phyloP scores from a whole-genome alignment of 108 stramenopile species.

The Nitzschia inconspicua region DNA sequence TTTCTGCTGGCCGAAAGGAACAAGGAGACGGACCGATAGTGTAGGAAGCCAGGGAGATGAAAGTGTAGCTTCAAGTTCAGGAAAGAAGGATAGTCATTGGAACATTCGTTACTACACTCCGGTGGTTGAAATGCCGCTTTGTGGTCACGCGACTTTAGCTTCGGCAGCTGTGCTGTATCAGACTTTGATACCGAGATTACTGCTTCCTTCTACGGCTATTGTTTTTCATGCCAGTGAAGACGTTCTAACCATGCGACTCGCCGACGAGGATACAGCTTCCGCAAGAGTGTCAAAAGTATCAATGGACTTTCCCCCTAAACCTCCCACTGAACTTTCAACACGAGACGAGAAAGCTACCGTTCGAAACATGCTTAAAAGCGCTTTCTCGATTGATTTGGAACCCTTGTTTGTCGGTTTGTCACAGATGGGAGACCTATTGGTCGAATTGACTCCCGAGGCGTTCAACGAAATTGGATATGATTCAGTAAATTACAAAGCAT shows the following conservation, averaged over 20 bases:
- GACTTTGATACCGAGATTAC: conserved; percentile 6
- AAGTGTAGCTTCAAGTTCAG: conserved; percentile 1
- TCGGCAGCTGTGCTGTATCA: conserved; percentile 56
- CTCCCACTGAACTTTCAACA: conserved; percentile 21
- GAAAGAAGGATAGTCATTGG: conserved; percentile 36
- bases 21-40: too few relatives aligned
- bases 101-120: conserved; percentile 75
- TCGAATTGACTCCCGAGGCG: conserved; percentile 62
- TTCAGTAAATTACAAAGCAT: conserved; percentile 50
- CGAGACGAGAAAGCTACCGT: conserved; percentile 34
- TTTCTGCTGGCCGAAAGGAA: conserved; percentile 61
- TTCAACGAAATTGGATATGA: conserved; percentile 49
- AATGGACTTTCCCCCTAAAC: conserved; percentile 54
- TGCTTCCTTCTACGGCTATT: conserved; percentile 16
- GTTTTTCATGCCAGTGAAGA: conserved; percentile 61
- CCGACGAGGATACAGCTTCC: neutral
- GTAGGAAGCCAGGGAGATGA: neutral
- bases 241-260: conserved; percentile 21
- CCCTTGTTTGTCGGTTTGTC: conserved; percentile 63
- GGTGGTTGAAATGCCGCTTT: conserved; percentile 83
- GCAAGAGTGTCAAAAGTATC: conserved; percentile 15
- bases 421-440: conserved; percentile 69
- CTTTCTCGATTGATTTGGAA: conserved; percentile 38
- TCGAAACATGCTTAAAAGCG: conserved; percentile 55
- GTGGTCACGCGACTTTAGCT: conserved; percentile 89